Conservation (phyloP, 2,329 filamentous ascomycete species). For the Diaporthe destruens region DNA sequence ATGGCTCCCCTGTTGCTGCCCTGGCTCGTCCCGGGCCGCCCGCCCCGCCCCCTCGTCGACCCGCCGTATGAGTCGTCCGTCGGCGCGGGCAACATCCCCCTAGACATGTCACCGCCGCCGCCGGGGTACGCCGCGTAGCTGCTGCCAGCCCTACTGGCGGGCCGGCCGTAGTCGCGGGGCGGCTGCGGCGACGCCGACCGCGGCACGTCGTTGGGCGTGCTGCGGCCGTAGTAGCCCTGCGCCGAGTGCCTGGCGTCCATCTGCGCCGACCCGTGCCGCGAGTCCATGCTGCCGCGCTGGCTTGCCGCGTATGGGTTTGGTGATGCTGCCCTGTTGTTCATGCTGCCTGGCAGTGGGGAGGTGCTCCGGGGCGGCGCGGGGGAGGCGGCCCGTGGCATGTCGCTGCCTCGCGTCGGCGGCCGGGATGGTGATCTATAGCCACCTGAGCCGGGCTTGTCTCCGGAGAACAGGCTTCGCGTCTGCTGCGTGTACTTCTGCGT, state of each 20-base stretch:
- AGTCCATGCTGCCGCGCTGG: slow-evolving; percentile 50
- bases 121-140: slow-evolving; percentile 41
- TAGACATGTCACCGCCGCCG: slow-evolving; percentile 57
- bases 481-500: slow-evolving; percentile 90
- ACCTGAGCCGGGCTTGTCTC: slow-evolving; percentile 53
- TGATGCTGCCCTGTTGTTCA: slow-evolving; percentile 65
- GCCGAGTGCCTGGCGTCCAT: slow-evolving; percentile 60
- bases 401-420: slow-evolving; percentile 69
- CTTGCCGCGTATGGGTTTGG: slow-evolving; percentile 72
- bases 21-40: slow-evolving; percentile 62
- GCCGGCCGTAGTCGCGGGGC: slow-evolving; percentile 52
- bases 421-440: slow-evolving; percentile 62
- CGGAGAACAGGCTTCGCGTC: slow-evolving; percentile 80
- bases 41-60: slow-evolving; percentile 65
- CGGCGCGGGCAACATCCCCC: slow-evolving; percentile 59
- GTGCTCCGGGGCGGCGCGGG: slow-evolving; percentile 75
- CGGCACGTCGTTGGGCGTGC: slow-evolving; percentile 63
- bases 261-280: slow-evolving; percentile 52
- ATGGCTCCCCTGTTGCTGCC: slow-evolving; percentile 62
- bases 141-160: slow-evolving; percentile 51
- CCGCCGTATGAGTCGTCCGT: slow-evolving; percentile 67
- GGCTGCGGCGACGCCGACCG: slow-evolving; percentile 63
- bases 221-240: slow-evolving; percentile 64
- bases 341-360: slow-evolving; percentile 70
- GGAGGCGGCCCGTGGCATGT: slow-evolving; percentile 72